These are phyloP conservation scores for Aspergillus wentii DNA, from an alignment of 495 filamentous ascomycete species.

Conservation along the genomic window DNA sequence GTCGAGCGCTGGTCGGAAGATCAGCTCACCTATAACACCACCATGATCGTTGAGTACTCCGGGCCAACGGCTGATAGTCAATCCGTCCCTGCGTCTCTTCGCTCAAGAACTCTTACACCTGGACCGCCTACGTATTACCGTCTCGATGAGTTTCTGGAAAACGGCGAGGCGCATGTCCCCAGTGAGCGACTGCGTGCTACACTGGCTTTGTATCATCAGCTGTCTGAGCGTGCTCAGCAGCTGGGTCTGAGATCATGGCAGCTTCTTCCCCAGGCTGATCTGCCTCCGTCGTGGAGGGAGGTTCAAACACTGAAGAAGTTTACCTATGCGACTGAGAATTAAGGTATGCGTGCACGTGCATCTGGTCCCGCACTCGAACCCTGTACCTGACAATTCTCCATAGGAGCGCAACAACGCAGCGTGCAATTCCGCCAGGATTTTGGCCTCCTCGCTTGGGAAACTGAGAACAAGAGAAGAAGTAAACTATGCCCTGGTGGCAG, in stretches of 20 bases:
- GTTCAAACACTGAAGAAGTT: background rate
- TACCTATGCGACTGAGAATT: background rate
- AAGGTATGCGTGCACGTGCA: no score
- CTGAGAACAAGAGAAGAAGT: background rate
- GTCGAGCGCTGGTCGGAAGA: slow-evolving; percentile 8
- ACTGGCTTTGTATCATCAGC: background rate
- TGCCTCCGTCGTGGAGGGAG: background rate
- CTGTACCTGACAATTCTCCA: background rate
- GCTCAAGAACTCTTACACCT: background rate
- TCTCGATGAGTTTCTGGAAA: slow-evolving; percentile 4
- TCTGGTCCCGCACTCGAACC: no score
- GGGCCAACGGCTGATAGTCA: background rate
- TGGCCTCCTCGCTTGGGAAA: background rate
- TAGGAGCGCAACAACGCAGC: no score
- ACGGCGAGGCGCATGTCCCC: background rate
- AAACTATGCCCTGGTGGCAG: background rate
- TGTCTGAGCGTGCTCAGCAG: slow-evolving; percentile 1
- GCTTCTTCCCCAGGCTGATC: background rate
- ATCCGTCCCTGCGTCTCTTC: background rate
- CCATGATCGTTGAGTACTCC: slow-evolving; percentile 9
- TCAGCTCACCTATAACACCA: slow-evolving; percentile 8
- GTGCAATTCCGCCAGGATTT: no score
- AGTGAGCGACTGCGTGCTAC: background rate
- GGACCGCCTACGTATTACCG: background rate
- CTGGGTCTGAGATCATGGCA: slow-evolving; percentile 6